These are phyloP conservation scores for Apiotrichum domesticum DNA, from an alignment of 1,284 basidiomycete genomes.

Conservation along the genomic window DNA sequence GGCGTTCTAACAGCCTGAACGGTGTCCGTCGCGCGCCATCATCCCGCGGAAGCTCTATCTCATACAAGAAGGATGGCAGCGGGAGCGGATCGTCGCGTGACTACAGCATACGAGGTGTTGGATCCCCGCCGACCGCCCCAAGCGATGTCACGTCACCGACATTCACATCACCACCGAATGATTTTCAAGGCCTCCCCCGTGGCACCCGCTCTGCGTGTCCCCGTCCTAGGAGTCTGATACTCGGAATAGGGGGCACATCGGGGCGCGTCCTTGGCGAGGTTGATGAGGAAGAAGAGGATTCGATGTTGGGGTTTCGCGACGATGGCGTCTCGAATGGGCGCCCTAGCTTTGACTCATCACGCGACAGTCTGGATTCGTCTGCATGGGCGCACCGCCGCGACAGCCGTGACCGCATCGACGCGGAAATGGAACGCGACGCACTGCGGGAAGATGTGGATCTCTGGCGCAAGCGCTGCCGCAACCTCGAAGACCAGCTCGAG, in stretches of 20 bases:
- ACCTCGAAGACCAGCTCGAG: conserved; percentile 33
- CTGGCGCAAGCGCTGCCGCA: conserved; percentile 35
- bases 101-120: conserved; percentile 10
- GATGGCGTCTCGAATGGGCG: conserved; percentile 7
- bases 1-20: conserved; percentile 4
- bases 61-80: conserved; percentile 36
- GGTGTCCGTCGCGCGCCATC: not conserved
- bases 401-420: conserved; percentile 27
- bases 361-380: conserved; percentile 15
- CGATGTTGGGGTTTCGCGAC: conserved; percentile 2
- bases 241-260: conserved; percentile 19
- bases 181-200: conserved; percentile 7
- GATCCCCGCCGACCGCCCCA: conserved; percentile 11
- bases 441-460: conserved; percentile 38
- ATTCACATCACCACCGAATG: conserved; percentile 16
- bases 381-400: conserved; percentile 4
- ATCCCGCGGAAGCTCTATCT: conserved; percentile 33
- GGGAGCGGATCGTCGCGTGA: conserved; percentile 17
- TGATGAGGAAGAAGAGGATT: conserved; percentile 32
- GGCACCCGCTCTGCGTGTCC: conserved; percentile 27
- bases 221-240: conserved; percentile 27
- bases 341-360: conserved; percentile 17
- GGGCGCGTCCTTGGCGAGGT: conserved; percentile 35
- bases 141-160: conserved; percentile 7
- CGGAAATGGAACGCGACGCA: conserved; percentile 40